Evolutionary conservation across 805 yeast species (phyloP).

Genomic region (Candida ponderosae): DNA sequence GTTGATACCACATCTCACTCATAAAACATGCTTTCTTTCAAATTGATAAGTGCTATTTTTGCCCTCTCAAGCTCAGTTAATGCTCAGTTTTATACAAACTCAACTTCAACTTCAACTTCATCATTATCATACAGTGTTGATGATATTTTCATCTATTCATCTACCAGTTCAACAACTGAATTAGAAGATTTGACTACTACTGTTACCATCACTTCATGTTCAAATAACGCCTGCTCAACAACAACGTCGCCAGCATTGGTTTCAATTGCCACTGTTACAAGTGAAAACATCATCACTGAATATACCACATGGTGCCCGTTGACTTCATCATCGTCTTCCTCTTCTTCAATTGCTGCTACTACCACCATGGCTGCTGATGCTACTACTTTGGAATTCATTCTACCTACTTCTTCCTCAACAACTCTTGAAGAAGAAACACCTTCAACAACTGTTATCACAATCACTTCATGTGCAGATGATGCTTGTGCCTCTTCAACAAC

Average conservation of each 20-base stretch:
- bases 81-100: too few species aligned
- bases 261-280: conserved; percentile 27
- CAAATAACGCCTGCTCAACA: conserved; percentile 20
- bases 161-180: too few species aligned
- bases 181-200: too few species aligned
- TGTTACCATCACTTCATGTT: conserved; percentile 23
- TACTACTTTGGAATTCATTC: too few species aligned
- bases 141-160: not conserved
- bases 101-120: not conserved
- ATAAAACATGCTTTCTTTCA: too few species aligned
- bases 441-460: conserved; percentile 14
- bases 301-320: conserved; percentile 20
- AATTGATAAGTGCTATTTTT: too few species aligned
- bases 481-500: conserved; percentile 14
- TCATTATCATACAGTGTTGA: not conserved
- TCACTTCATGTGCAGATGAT: conserved; percentile 20
- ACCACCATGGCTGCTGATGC: not conserved
- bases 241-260: conserved; percentile 25
- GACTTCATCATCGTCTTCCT: not conserved
- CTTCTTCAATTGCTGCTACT: not conserved
- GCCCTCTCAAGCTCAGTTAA: too few species aligned
- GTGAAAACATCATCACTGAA: conserved; percentile 19
- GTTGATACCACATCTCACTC: too few species aligned
- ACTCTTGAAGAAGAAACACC: not conserved
- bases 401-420: not conserved